Base-by-base conservation (phyloP, 345 rosid genomes). In the Eucalyptus leucophloia region DNA sequence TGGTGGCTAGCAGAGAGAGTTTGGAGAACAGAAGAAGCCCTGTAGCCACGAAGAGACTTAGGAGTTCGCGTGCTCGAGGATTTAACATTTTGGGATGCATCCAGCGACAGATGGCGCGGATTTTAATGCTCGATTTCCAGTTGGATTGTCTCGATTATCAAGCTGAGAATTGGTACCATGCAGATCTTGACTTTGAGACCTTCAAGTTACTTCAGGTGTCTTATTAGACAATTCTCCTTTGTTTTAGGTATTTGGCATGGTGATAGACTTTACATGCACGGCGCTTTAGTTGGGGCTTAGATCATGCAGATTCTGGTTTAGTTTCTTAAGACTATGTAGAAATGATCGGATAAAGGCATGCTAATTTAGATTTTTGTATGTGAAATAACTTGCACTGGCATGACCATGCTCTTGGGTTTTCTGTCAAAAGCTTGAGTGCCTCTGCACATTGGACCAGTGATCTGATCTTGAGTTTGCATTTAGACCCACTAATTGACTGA, bases 181-280 rank as follows among this genome's bases (percentile, higher is more conserved):
- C 99, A 37, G 99, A 98, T 95, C 99, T 98, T 58, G 99, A 97
- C 89, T 94, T 90, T 60, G 99, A 97, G 93, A 98, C 99, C 13
- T 98, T 97, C 94, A 93, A 94, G 91, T 92, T 92, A 72, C 99
- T 98, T 94, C 99, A 98, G 99, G 99, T 98, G 91, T 54, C 87
- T 87, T 32, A 2, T 86, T 87, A 24, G 23, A 34, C 69, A 6
- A 34, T 45, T 6, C 34, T 34, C 32, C 34, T 86, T 23, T 12
- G 21, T 40, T 21, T 21, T 77, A 77, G 24, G 83, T 21, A 77
- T 77, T 77, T 77, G 30, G 83, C 47, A 77, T 77, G 83, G 47
- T 77, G 47, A 72, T 72, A 21, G 83, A 40, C 83, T 77, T 77
- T 23, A 77, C 32, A 37, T 77, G 83, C 83, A 40, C 3, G 5